Base-by-base conservation (phyloP, 176 grass and related monocot species). In the Carex pumila region DNA sequence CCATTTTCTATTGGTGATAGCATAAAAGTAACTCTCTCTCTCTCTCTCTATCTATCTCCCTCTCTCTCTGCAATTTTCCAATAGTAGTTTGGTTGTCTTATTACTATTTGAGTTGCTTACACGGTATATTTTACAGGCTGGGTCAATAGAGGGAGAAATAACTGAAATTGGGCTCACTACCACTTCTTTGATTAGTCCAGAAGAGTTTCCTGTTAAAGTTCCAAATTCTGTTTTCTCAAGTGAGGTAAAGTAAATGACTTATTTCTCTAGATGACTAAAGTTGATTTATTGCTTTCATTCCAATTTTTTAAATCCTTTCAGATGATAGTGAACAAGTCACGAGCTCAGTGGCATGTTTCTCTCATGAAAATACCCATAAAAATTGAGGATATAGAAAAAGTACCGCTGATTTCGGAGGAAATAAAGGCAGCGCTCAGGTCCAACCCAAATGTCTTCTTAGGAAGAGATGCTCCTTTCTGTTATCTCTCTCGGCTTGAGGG, bases 281-380 rank as follows among this genome's bases (percentile, higher is more conserved):
- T 76, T 54, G 12, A 55, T 30, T 55, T 1, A 55, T 76, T 30
- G 45, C 21, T 25, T 29, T 15, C 10, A 30, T 54, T 76, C 21
- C 21, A 54, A 31, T 39, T 30, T 55, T 76, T 45, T 36, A 56
- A 86, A 61, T 82, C 88, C 65, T 87, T 85, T 22, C 84, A 97
- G 94, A 89, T 94, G 79, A 97, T 97, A 88, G 89, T 97, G 61
- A 97, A 97, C 57, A 92, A 90, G 86, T 92, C 94, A 85, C 88
- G 91, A 82, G 94, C 94, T 70, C 83, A 84, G 50, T 58, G 47
- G 30, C 67, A 13, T 80, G 73, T 70, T 64, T 85, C 86, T 47
- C 79, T 82, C 67, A 88, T 59, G 61, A 83, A 71, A 60, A 78
- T 91, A 70, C 92, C 92, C 73, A 30, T 97, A 68, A 85, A 76